These are phyloP conservation scores for Phialophora verrucosa DNA, from an alignment of 2,329 filamentous ascomycete genomes.

Conservation along the genomic window DNA sequence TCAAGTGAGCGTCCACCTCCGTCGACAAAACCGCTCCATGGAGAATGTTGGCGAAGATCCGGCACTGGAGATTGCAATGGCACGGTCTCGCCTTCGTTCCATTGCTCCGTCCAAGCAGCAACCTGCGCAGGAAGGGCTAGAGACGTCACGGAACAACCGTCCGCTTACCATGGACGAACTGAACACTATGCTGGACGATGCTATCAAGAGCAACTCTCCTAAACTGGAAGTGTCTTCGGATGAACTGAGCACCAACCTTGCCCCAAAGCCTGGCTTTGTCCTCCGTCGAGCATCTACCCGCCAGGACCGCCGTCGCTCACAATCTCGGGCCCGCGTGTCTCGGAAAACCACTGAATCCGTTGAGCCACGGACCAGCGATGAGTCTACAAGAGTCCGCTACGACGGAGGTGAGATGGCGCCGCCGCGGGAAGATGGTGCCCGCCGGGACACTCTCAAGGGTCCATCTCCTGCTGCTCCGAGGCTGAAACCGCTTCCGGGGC, in stretches of 20 bases:
- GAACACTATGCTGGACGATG: conserved; percentile 39
- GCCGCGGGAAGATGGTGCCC: not conserved
- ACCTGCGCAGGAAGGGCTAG: conserved; percentile 5
- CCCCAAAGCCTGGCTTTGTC: conserved; percentile 14
- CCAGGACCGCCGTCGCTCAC: conserved; percentile 16
- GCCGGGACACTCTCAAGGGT: not conserved
- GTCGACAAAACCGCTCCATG: conserved; percentile 28
- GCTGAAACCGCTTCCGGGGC: conserved; percentile 5
- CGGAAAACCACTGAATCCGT: conserved; percentile 24
- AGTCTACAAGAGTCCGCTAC: conserved; percentile 26
- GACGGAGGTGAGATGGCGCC: conserved; percentile 1
- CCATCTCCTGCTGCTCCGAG: conserved; percentile 3
- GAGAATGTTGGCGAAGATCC: conserved; percentile 25
- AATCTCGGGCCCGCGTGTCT: conserved; percentile 12
- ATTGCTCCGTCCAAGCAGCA: conserved; percentile 24
- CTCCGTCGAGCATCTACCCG: conserved; percentile 17
- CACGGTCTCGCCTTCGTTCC: conserved; percentile 33
- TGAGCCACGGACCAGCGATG: conserved; percentile 30
- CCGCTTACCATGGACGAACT: conserved; percentile 36
- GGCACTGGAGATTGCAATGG: conserved; percentile 30
- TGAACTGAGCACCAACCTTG: conserved; percentile 17
- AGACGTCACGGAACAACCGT: conserved; percentile 18
- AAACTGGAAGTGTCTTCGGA: conserved; percentile 19
- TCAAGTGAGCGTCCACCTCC: conserved; percentile 9
- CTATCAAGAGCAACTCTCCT: conserved; percentile 30